Evolutionary conservation across 108 stramenopile species (phyloP).

Genomic region (Conticribra weissflogii): DNA sequence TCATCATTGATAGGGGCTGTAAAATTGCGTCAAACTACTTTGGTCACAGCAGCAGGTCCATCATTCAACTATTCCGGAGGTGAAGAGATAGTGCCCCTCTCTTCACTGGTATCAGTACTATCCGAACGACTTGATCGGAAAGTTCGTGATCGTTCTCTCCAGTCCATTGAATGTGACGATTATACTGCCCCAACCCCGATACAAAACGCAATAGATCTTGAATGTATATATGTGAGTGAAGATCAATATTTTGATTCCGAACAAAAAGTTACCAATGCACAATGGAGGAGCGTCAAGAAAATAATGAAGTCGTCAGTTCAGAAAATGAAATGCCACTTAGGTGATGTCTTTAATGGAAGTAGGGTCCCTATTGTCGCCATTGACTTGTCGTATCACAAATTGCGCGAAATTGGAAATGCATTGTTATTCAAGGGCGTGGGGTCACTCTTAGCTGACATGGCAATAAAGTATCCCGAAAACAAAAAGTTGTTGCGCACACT

Average conservation of each 20-base stretch:
- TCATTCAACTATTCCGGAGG: constrained; percentile 31
- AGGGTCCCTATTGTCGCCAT: constrained; percentile 37
- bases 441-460: constrained; percentile 19
- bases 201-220: constrained; percentile 42
- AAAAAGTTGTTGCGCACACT: constrained; percentile 40
- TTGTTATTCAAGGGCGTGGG: constrained; percentile 36
- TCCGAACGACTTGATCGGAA: constrained; percentile 34
- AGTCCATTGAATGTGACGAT: constrained; percentile 17
- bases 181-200: constrained; percentile 14
- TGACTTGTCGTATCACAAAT: constrained; percentile 35
- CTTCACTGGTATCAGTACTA: constrained; percentile 55
- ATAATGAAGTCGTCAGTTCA: constrained; percentile 32
- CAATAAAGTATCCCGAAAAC: constrained; percentile 34
- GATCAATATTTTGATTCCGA: constrained; percentile 68
- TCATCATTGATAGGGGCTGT: too few species aligned
- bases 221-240: constrained; percentile 72
- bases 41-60: constrained; percentile 15
- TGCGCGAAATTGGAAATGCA: constrained; percentile 31
- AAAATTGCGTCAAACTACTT: constrained; percentile 56
- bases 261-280: constrained; percentile 26
- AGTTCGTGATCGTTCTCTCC: constrained; percentile 10
- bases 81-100: constrained; percentile 61
- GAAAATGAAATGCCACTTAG: constrained; percentile 24
- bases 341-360: constrained; percentile 4
- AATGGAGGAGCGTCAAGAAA: constrained; percentile 36